A percentile compares a stretch with the other conserved stretches of the same genome.
Conservation (phyloP, 2,329 filamentous ascomycete species). For the Fusarium musae region DNA sequence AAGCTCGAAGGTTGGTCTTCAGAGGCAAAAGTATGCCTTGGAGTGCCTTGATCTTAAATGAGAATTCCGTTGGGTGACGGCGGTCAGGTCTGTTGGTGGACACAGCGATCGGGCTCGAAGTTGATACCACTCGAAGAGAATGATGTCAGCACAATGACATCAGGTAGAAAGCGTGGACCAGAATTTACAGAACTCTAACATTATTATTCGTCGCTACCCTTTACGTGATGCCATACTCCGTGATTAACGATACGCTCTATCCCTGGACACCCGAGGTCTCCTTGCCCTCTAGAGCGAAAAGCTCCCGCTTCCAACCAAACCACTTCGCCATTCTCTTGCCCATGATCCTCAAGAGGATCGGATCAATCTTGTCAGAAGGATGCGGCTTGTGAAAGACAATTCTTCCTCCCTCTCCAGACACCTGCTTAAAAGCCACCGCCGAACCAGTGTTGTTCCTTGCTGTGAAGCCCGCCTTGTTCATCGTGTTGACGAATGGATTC, state of each 20-base stretch:
- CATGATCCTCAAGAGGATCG: fast-evolving
- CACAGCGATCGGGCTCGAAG: fast-evolving
- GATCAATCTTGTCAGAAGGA: neutral
- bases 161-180: neutral
- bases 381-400: neutral
- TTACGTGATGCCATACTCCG: neutral
- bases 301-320: neutral
- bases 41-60: too few species aligned
- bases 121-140: neutral
- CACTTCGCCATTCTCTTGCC: neutral
- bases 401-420: neutral
- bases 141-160: fast-evolving
- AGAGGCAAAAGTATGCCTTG: too few species aligned
- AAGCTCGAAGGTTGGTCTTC: too few species aligned
- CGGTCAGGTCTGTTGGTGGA: too few species aligned
- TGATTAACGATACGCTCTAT: fast-evolving
- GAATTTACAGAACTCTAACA: neutral
- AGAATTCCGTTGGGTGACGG: too few species aligned
- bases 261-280: fast-evolving
- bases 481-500: neutral
- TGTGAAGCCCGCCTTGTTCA: fast-evolving
- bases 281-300: fast-evolving
- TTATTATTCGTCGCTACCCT: neutral
- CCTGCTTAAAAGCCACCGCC: neutral
- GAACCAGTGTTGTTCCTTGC: neutral